A percentile compares a stretch with the other conserved stretches of the same genome.
phyloP scores from a whole-genome alignment of 768 basidiomycete species.

The Pleurotus sapidus region DNA sequence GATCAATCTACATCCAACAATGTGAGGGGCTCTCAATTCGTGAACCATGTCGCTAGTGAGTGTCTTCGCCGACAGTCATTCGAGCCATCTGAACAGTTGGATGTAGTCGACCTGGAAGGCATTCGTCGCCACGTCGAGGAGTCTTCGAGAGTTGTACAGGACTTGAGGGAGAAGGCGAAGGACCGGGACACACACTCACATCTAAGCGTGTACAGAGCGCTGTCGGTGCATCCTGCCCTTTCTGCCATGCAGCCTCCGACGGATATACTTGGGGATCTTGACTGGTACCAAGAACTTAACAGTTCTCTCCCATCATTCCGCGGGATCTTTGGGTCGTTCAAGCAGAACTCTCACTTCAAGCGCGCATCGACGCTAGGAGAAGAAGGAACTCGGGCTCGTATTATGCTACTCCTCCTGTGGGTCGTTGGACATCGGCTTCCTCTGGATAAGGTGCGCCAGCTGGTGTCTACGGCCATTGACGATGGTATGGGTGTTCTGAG shows the following conservation, averaged over 20 bases:
- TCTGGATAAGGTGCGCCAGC: conserved; percentile 12
- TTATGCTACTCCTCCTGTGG: conserved; percentile 20
- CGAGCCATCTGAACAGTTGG: background rate
- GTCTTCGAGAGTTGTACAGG: background rate
- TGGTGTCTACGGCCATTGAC: conserved; percentile 16
- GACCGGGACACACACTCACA: conserved; percentile 14
- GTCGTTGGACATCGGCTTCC: conserved; percentile 18
- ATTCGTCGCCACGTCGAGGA: background rate
- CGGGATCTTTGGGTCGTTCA: background rate
- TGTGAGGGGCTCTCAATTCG: background rate
- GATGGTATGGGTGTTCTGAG: conserved; percentile 11
- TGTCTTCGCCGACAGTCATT: too few species aligned
- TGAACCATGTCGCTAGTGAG: background rate
- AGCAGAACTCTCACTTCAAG: conserved; percentile 18
- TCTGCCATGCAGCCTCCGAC: conserved; percentile 17
- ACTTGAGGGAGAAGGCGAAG: background rate
- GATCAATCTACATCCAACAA: conserved; percentile 2
- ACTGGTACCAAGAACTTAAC: conserved; percentile 11
- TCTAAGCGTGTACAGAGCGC: conserved; percentile 15
- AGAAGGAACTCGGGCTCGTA: conserved; percentile 15
- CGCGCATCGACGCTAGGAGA: conserved; percentile 13
- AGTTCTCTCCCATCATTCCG: background rate
- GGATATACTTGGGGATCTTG: conserved; percentile 14
- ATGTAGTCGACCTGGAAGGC: background rate
- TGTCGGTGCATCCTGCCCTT: conserved; percentile 17